Evolutionary conservation across 129 eudicot species (phyloP), one percentile per base, ranked within the genome.

Genomic region (Helianthus tuberosus): DNA sequence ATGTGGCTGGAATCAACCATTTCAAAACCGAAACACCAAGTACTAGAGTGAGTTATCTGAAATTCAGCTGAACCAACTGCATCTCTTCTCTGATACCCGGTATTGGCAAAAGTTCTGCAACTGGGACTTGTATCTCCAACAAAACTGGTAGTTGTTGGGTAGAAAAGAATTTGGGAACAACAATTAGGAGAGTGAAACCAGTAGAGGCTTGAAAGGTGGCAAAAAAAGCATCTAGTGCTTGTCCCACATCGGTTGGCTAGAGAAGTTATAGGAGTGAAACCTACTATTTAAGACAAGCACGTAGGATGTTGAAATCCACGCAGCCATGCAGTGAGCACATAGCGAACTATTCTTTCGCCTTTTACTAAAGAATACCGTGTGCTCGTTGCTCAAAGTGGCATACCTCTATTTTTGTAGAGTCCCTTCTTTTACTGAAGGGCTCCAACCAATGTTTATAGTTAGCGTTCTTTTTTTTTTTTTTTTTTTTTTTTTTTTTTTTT

Each of bases 281-380:
- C 27, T 3, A 73, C 5, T 25, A 46, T 50, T 14, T 27, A 51
- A 50, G 2, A 9, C 29, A 69, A n/a, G 74, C 47, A 32, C 48
- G 5, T 48, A 4, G 1, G 7, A 0, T 6, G 3, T 8, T 1
- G 2, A 23, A 15, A 73, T 0, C 0, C 83, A 83, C 69, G 87
- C 81, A 79, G 87, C 84, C 87, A 70, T 43, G 81, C 72, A 32
- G 58, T 84, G 84, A 82, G 83, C 88, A 84, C 92, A 87, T 68
- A 87, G 87, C 89, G 84, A 90, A 89, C 85, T 87, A 90, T 90
- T 90, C 90, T 90, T 90, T 85, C 87, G 93, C 89, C 90, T 90
- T 90, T 90, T 87, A 90, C 96, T 90, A 87, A 90, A 87, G 93
- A 90, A 87, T 90, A 90, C 93, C 90, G 89, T 90, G 90, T 87